A percentile compares a stretch with the other conserved stretches of the same genome.
Evolutionary conservation across 2,329 filamentous ascomycete genomes (phyloP).

Genomic region (Apiospora arundinis): DNA sequence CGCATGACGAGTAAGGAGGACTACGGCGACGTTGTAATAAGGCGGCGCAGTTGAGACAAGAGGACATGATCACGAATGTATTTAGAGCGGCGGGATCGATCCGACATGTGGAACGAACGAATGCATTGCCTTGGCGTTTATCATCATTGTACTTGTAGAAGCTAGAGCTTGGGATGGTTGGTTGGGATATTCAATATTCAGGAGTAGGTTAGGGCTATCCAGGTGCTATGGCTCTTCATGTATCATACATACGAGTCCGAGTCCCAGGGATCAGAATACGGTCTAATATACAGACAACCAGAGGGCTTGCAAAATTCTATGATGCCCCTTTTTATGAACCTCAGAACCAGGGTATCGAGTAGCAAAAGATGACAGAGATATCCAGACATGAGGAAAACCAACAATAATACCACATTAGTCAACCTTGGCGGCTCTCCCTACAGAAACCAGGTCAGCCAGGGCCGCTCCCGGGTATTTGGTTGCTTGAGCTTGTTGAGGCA

Average conservation of each 20-base stretch:
- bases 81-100: conserved; percentile 5
- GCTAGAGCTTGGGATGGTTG: conserved; percentile 10
- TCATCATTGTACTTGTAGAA: conserved; percentile 9
- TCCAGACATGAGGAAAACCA: too few relatives aligned
- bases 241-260: too few relatives aligned
- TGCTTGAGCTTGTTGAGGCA: conserved; percentile 48
- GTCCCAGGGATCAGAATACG: too few relatives aligned
- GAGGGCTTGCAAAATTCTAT: neutral
- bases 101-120: conserved; percentile 4
- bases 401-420: too few relatives aligned
- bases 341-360: too few relatives aligned
- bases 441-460: conserved; percentile 41
- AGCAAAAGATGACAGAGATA: too few relatives aligned
- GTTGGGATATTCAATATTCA: conserved; percentile 12
- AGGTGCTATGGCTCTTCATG: neutral
- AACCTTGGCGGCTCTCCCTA: neutral
- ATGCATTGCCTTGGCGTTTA: conserved; percentile 32
- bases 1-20: neutral
- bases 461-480: conserved; percentile 39
- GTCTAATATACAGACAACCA: neutral
- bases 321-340: neutral
- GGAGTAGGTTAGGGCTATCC: neutral
- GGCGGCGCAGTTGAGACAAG: neutral
- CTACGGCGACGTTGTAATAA: conserved; percentile 11
- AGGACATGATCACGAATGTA: neutral